A percentile compares a stretch with the other conserved stretches of the same genome.
phyloP scores from a whole-genome alignment of 2,329 filamentous ascomycete species.

The Claviceps maximensis region DNA sequence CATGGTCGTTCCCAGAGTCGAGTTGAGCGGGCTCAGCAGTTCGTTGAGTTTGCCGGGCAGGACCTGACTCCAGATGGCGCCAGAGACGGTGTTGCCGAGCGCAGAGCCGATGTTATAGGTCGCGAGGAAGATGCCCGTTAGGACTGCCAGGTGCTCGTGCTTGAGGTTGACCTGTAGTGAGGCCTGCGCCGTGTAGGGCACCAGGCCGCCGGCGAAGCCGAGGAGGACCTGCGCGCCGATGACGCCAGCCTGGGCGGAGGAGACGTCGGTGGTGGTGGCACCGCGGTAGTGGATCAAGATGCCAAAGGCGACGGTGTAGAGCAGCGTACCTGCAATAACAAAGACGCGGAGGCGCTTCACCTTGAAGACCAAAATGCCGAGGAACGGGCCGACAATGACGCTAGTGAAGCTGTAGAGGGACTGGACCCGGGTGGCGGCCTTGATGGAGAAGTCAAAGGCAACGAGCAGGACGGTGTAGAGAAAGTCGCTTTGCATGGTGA shows the following conservation, averaged over 20 bases:
- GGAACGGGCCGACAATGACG: constrained; percentile 31
- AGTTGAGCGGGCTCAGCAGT: constrained; percentile 31
- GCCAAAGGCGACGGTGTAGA: constrained; percentile 40
- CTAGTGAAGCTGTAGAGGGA: constrained; percentile 37
- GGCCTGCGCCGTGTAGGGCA: constrained; percentile 45
- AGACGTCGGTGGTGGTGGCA: constrained; percentile 28
- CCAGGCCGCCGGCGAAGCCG: constrained; percentile 42
- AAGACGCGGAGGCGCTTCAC: constrained; percentile 41
- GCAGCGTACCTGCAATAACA: constrained; percentile 36
- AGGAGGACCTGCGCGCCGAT: constrained; percentile 49
- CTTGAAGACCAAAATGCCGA: constrained; percentile 34
- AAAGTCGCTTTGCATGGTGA: constrained; percentile 35
- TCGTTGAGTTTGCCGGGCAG: constrained; percentile 35
- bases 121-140: constrained; percentile 42
- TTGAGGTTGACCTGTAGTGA: constrained; percentile 42
- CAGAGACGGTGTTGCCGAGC: constrained; percentile 43
- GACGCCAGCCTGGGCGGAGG: constrained; percentile 36
- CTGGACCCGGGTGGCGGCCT: constrained; percentile 33
- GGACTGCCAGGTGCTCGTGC: constrained; percentile 42
- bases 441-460: constrained; percentile 33
- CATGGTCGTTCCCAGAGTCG: constrained; percentile 35
- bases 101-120: constrained; percentile 45
- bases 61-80: constrained; percentile 46
- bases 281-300: constrained; percentile 45
- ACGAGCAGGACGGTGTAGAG: constrained; percentile 40